Evolutionary conservation across 805 yeast species (phyloP).

Genomic region (Teunomyces atbi): DNA sequence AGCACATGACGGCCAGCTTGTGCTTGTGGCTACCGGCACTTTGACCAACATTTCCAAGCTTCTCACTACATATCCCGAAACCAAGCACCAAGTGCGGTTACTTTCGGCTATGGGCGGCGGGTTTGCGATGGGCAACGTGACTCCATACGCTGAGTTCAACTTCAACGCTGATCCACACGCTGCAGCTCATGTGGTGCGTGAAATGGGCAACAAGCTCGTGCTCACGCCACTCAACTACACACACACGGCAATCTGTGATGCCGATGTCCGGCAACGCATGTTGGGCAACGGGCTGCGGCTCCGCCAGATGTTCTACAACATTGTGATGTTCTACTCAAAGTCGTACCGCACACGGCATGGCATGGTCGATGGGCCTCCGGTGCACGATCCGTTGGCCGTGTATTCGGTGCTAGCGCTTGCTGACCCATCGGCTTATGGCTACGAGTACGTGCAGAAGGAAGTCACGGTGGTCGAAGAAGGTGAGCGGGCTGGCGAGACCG

Average conservation of each 20-base stretch:
- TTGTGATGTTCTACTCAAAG: conserved; percentile 21
- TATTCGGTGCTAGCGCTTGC: conserved; percentile 53
- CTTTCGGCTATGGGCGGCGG: conserved; percentile 81
- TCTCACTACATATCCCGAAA: conserved; percentile 53
- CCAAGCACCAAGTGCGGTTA: conserved; percentile 46
- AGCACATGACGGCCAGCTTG: conserved; percentile 46
- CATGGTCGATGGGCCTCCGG: conserved; percentile 58
- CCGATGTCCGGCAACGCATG: conserved; percentile 14
- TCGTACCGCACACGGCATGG: conserved; percentile 14
- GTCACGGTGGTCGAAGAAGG: conserved; percentile 28
- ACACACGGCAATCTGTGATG: conserved; percentile 55
- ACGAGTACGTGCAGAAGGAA: conserved; percentile 24
- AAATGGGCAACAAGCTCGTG: conserved; percentile 47
- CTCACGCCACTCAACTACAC: conserved; percentile 71
- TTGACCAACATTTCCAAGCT: conserved; percentile 68
- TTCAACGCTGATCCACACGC: conserved; percentile 75
- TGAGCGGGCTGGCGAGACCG: conserved; percentile 29
- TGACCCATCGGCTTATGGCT: conserved; percentile 20
- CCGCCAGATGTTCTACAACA: conserved; percentile 21
- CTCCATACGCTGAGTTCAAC: conserved; percentile 70
- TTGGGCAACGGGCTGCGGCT: conserved; percentile 9
- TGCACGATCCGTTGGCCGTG: conserved; percentile 79
- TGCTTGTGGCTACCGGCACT: conserved; percentile 74
- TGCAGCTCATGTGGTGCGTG: conserved; percentile 57
- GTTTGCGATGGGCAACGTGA: conserved; percentile 48